Evolutionary conservation across 768 basidiomycete genomes (phyloP), one percentile per base, ranked within the genome.

Genomic region (Saitozyma sp.): DNA sequence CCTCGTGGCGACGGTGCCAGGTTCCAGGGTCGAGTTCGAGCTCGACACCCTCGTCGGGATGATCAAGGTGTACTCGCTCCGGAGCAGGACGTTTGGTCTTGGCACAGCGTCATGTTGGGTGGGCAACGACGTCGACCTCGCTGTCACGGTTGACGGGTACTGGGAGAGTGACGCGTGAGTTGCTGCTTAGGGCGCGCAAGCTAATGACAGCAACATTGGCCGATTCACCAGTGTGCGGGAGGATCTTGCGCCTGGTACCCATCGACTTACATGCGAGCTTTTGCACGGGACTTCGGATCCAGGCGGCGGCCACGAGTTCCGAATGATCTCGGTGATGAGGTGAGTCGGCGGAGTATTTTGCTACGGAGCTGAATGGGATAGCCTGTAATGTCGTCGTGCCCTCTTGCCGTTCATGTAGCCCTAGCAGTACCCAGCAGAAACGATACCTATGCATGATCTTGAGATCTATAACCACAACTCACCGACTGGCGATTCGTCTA

Each of bases 31-130:
- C 20, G 52, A 57, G 29, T 75, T 76, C 53, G 64, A 74, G 38
- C 54, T 79, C 40, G 67, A 72, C 38, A 77, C 78, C 9, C 65
- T 58, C 17, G 57, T 76, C 8, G 78, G 78, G 11, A 50, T 67
- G 38, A 67, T 79, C 65, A 79, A 79, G 63, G 64, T 79, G 60
- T 79, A 77, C 60, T 67, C 73, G 17, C 50, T 79, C 39, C 58
- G 66, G n/a, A 71, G 69, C 29, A 70, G 65, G 55, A 68, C 64
- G 13, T 79, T 77, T 58, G 76, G 76, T 11, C 48, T 79, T n/a
- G 78, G 78, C 0, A 71, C 61, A 38, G 63, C 76, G 10, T 60
- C 68, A 45, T 79, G 78, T 52, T 77, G 76, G 76, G 65, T 69
- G 45, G 76, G 71, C 48, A 71, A 69, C 6, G 70, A 68, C 48